Conservation (phyloP, 129 eudicot genomes). For the Cynara cardunculus region DNA sequence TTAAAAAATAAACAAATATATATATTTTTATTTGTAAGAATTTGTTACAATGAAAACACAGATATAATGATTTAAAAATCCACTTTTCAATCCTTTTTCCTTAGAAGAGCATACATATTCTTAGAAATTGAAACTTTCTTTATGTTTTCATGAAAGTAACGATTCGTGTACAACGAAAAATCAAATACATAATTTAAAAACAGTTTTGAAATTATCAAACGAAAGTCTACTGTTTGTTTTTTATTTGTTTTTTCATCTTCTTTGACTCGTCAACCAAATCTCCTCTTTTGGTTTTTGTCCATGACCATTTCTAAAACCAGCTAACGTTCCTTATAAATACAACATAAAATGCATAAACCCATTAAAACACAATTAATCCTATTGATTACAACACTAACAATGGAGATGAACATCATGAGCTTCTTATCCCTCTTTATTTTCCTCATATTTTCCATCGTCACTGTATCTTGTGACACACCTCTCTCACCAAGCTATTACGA, state of each 20-base stretch:
- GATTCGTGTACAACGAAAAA: neutral
- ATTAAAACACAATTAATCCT: neutral
- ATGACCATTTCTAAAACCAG: neutral
- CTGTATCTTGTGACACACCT: neutral
- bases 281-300: neutral
- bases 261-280: no score
- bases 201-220: neutral
- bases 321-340: neutral
- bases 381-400: neutral
- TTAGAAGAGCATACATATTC: neutral
- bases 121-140: neutral
- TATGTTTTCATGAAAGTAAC: neutral
- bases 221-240: neutral
- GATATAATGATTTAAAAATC: neutral
- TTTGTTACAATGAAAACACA: neutral
- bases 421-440: slow-evolving; percentile 6
- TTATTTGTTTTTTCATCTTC: neutral
- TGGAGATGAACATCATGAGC: slow-evolving; percentile 11
- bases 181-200: neutral
- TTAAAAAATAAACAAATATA: no score
- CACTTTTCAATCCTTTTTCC: no score
- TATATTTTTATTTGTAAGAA: neutral
- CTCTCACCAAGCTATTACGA: slow-evolving; percentile 34
- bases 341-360: neutral
- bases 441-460: neutral